These are phyloP conservation scores for Plantago rigida DNA, from an alignment of 305 asterid genomes.

Conservation along the genomic window DNA sequence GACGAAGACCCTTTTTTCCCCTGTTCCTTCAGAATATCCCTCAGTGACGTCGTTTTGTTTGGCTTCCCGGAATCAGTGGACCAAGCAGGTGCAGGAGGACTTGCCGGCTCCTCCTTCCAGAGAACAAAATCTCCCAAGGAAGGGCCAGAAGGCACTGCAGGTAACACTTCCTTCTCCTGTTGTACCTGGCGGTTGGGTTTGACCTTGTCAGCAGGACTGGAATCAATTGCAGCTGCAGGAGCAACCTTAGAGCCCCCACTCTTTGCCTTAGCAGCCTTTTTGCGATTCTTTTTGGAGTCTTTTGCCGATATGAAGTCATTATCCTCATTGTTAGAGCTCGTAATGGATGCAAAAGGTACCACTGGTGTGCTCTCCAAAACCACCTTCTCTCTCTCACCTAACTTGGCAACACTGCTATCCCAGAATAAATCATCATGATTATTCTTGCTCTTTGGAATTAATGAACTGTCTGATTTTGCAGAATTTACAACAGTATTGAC, in stretches of 20 bases:
- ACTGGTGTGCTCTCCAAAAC: constrained; percentile 29
- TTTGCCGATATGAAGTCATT: constrained; percentile 65
- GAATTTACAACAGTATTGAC: constrained; percentile 26
- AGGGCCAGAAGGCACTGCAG: constrained; percentile 67
- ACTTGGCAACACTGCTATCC: constrained; percentile 32
- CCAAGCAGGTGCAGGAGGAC: constrained; percentile 70
- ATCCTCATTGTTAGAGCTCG: constrained; percentile 35
- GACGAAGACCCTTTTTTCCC: constrained; percentile 40
- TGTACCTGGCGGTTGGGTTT: constrained; percentile 44
- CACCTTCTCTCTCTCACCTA: constrained; percentile 36
- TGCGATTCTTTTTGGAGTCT: constrained; percentile 69
- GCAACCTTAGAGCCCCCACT: constrained; percentile 43
- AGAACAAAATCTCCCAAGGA: constrained; percentile 76
- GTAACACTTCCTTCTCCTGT: constrained; percentile 54
- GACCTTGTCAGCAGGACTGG: constrained; percentile 51
- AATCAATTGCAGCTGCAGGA: constrained; percentile 33
- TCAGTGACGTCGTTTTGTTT: constrained; percentile 53
- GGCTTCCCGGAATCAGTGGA: constrained; percentile 54
- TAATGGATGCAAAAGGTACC: constrained; percentile 25
- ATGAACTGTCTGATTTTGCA: constrained; percentile 33
- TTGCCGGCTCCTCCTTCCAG: constrained; percentile 64
- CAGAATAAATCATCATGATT: constrained; percentile 49
- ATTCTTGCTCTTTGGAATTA: constrained; percentile 39
- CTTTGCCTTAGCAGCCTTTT: constrained; percentile 68
- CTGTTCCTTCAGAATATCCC: constrained; percentile 81